Percentiles rank a stretch among this genome's conserved stretches.
Evolutionary conservation across 805 yeast genomes (phyloP).

Genomic region (Yarrowia porcina): DNA sequence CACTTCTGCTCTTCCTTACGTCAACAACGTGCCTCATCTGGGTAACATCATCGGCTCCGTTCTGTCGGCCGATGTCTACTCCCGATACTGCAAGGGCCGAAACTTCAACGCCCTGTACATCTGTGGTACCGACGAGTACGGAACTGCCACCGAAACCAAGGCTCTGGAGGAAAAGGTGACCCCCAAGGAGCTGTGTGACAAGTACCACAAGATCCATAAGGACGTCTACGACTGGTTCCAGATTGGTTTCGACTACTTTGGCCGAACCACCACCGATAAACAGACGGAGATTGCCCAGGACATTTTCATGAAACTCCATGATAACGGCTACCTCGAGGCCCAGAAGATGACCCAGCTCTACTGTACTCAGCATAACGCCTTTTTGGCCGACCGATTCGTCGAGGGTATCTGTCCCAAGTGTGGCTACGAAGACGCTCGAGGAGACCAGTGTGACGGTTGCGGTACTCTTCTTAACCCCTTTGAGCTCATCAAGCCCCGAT

Average conservation of each 20-base stretch:
- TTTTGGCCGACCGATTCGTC: conserved; percentile 92
- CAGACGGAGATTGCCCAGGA: conserved; percentile 97
- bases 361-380: conserved; percentile 87
- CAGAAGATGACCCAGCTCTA: conserved; percentile 84
- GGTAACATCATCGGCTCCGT: conserved; percentile 97
- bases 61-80: conserved; percentile 86
- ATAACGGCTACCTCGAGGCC: conserved; percentile 82
- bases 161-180: conserved; percentile 91
- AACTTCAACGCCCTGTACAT: conserved; percentile 80
- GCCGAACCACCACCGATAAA: conserved; percentile 87
- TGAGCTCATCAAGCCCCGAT: conserved; percentile 90
- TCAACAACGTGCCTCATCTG: conserved; percentile 96
- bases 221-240: conserved; percentile 97
- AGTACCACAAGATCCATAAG: conserved; percentile 79
- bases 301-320: conserved; percentile 69
- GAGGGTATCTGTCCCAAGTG: conserved; percentile 98
- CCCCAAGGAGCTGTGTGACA: conserved; percentile 86
- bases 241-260: conserved; percentile 90
- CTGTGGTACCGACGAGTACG: conserved; percentile 99
- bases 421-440: conserved; percentile 93
- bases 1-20: conserved; percentile 97
- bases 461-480: conserved; percentile 86
- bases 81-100: conserved; percentile 86
- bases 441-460: conserved; percentile 98
- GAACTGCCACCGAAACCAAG: conserved; percentile 98